phyloP scores from a whole-genome alignment of 1,139 yeast genomes.

The Martiniozyma asiatica region DNA sequence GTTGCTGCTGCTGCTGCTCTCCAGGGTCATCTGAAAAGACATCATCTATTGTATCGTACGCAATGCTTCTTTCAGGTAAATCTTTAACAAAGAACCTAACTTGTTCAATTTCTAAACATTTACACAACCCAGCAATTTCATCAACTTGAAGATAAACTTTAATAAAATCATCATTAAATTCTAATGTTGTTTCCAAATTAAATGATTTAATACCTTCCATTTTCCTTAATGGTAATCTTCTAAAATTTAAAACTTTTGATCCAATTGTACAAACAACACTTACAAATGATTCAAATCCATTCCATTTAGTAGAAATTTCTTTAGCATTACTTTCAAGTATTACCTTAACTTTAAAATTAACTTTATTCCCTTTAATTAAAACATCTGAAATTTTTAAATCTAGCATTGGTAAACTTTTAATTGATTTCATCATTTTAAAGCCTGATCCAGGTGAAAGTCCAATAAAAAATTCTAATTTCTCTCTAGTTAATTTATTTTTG shows the following conservation, averaged over 20 bases:
- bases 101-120: slow-evolving; percentile 1
- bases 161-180: slow-evolving; percentile 14
- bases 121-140: slow-evolving; percentile 27
- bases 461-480: slow-evolving; percentile 28
- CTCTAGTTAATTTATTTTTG: slow-evolving; percentile 23
- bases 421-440: slow-evolving; percentile 7
- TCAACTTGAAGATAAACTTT: slow-evolving; percentile 25
- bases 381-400: slow-evolving; percentile 4
- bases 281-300: slow-evolving; percentile 21
- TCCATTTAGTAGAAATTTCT: slow-evolving; percentile 21
- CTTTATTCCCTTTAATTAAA: slow-evolving; percentile 2
- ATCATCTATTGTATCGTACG: too few relatives aligned
- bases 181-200: slow-evolving; percentile 16
- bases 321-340: slow-evolving; percentile 17
- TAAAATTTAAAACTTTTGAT: slow-evolving; percentile 28
- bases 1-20: too few relatives aligned
- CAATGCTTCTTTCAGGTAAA: too few relatives aligned
- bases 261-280: slow-evolving; percentile 21
- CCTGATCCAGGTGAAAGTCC: slow-evolving; percentile 31
- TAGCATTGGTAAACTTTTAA: slow-evolving; percentile 9
- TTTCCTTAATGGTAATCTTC: slow-evolving; percentile 25
- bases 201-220: slow-evolving; percentile 21
- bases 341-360: slow-evolving; percentile 8
- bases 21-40: neutral
- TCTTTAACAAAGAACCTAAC: too few relatives aligned